phyloP scores from a whole-genome alignment of 78 protist genomes.

The Monocercomonoides exilis region DNA sequence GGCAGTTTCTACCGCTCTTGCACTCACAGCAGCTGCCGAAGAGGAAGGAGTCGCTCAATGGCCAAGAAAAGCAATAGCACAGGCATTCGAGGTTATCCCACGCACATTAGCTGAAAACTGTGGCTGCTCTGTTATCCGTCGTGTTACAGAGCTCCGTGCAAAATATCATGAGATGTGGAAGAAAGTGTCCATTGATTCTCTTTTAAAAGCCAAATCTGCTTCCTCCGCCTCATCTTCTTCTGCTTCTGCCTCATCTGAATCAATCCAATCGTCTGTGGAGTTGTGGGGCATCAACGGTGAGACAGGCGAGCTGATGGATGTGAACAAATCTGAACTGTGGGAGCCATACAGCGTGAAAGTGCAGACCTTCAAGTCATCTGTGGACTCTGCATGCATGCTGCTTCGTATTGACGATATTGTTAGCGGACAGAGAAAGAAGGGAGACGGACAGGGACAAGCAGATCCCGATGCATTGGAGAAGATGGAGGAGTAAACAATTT shows the following conservation, averaged over 20 bases:
- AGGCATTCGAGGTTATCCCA: constrained; percentile 71
- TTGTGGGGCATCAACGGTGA: constrained; percentile 92
- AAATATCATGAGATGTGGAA: neutral
- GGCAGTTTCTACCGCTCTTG: constrained; percentile 68
- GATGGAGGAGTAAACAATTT: neutral
- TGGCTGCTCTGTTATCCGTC: constrained; percentile 84
- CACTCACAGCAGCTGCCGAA: constrained; percentile 57
- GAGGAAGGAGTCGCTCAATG: constrained; percentile 73
- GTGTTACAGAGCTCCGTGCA: constrained; percentile 86
- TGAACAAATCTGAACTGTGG: constrained; percentile 77
- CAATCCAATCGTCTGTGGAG: constrained; percentile 28
- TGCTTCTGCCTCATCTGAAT: constrained; percentile 28
- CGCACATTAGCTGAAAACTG: constrained; percentile 94
- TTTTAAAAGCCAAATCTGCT: neutral
- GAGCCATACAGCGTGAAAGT: constrained; percentile 87
- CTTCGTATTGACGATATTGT: constrained; percentile 93
- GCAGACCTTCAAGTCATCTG: constrained; percentile 92
- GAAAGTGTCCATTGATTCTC: neutral
- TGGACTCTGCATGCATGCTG: constrained; percentile 87
- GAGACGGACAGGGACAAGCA: neutral
- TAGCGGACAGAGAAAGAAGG: constrained; percentile 11
- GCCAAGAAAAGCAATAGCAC: constrained; percentile 83
- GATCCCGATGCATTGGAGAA: neutral
- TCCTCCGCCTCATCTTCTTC: neutral
- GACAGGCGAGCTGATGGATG: constrained; percentile 66